Evolutionary conservation across 768 basidiomycete species (phyloP).

Genomic region (Auriscalpium orientale): DNA sequence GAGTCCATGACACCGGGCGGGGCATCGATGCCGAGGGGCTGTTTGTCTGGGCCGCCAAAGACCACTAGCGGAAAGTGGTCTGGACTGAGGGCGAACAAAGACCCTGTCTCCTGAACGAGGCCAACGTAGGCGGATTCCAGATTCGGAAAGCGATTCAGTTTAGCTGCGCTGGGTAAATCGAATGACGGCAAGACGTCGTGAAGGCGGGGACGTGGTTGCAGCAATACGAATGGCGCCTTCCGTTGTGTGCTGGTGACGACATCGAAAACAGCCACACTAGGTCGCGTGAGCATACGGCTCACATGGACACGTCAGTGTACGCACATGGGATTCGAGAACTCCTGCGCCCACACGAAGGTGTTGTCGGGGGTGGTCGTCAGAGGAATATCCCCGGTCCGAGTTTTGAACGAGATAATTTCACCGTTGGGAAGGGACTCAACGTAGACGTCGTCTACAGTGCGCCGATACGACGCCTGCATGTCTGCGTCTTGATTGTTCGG

Average conservation of each 20-base stretch:
- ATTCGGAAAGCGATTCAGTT: slow-evolving; percentile 39
- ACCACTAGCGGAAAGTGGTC: slow-evolving; percentile 75
- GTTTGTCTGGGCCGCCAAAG: slow-evolving; percentile 42
- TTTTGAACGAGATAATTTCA: slow-evolving; percentile 68
- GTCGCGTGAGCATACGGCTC: not conserved
- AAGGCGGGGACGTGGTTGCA: slow-evolving; percentile 77
- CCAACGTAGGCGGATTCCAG: slow-evolving; percentile 76
- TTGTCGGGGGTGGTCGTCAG: slow-evolving; percentile 28
- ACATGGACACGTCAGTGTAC: slow-evolving; percentile 16
- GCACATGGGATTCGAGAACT: slow-evolving; percentile 64
- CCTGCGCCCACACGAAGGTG: slow-evolving; percentile 48
- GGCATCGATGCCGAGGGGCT: slow-evolving; percentile 25
- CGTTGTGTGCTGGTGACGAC: slow-evolving; percentile 44
- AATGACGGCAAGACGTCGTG: slow-evolving; percentile 58
- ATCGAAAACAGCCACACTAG: slow-evolving; percentile 79
- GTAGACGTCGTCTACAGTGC: slow-evolving; percentile 73
- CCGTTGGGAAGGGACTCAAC: slow-evolving; percentile 78
- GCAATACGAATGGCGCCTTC: slow-evolving; percentile 67
- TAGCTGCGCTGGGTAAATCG: slow-evolving; percentile 24
- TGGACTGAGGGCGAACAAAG: slow-evolving; percentile 82
- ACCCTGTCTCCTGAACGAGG: slow-evolving; percentile 59
- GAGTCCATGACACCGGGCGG: slow-evolving; percentile 23
- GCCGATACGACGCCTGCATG: slow-evolving; percentile 65
- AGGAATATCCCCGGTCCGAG: slow-evolving; percentile 20
- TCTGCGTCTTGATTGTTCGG: slow-evolving; percentile 82